Evolutionary conservation across 768 basidiomycete species (phyloP), one percentile per base, ranked within the genome.

Genomic region (Russula foetens): DNA sequence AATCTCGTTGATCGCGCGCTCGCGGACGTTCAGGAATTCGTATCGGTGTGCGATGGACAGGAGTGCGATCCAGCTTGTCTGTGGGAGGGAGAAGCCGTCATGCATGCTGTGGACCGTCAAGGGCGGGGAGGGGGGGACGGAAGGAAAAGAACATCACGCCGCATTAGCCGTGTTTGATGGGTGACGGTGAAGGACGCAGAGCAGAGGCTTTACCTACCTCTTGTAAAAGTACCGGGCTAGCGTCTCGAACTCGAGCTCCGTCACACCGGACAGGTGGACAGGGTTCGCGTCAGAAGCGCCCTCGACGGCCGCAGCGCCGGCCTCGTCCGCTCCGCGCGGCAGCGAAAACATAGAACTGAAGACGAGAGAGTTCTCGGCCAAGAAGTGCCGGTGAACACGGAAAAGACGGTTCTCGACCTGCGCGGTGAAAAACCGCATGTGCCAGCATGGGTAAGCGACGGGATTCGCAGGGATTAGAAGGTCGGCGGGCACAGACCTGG

Each of bases 381-480:
- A 49, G 28, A 57, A 62, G 55, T 62, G 44, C 60, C 50, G 60
- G 44, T 62, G 60, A 24, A 62, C 60, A 33, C 55, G 60, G 44
- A 62, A 62, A 17, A 62, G 60, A 35, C 60, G 49, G 26, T 26
- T 57, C 50, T 57, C 55, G 29, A 62, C 55, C 60, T 62, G 45
- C 11, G 5, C 2, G n/a, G n/a, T n/a, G n/a, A n/a, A n/a, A n/a
- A n/a, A 31, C 28, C 4, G 5, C 3, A 31, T n/a, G 8, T 8
- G 5, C 31, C 45, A 35, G 2, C 8, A 23, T 21, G 8, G 19
- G 15, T 23, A 41, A 38, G 59, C 24, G 39, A 26, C 12, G 39
- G 15, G 31, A 23, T 21, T n/a, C 31, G 57, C 41, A 33, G 26
- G 26, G 26, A 59, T 52, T 15, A 24, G 2, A 12, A 54, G 31